Evolutionary conservation across 2,329 filamentous ascomycete genomes (phyloP).

Genomic region (Fusarium sp.): DNA sequence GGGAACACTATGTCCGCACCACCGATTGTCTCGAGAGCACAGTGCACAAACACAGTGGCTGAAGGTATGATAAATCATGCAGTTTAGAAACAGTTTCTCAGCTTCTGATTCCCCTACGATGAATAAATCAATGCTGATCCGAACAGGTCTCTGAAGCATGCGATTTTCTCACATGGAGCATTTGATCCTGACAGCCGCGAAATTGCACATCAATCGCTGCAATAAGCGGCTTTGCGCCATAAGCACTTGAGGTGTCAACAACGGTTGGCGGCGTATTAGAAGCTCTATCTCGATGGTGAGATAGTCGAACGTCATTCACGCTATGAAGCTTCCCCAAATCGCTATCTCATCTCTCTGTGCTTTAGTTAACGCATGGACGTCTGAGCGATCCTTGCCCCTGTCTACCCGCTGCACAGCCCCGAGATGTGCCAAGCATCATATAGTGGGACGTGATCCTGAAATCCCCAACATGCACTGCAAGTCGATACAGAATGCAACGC

Average conservation of each 20-base stretch:
- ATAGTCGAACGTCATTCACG: constrained; percentile 33
- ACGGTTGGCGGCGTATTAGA: constrained; percentile 15
- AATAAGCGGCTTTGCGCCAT: constrained; percentile 16
- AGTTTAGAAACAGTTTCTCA: constrained; percentile 12
- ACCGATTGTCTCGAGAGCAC: not conserved
- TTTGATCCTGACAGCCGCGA: not conserved
- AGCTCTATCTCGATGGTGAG: constrained; percentile 16
- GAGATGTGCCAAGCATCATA: constrained; percentile 43
- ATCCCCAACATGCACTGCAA: constrained; percentile 38
- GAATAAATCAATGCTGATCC: not conserved
- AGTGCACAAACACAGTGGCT: constrained; percentile 18
- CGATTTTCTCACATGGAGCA: not conserved
- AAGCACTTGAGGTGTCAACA: constrained; percentile 32
- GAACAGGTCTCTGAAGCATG: constrained; percentile 5
- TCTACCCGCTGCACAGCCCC: constrained; percentile 49
- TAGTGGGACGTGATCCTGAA: constrained; percentile 36
- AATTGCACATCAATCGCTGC: not conserved
- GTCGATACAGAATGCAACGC: constrained; percentile 4
- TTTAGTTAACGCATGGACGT: constrained; percentile 22
- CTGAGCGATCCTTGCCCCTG: constrained; percentile 39
- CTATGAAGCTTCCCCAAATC: constrained; percentile 36
- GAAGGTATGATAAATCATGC: constrained; percentile 7
- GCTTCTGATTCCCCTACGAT: constrained; percentile 5
- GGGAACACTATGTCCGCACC: constrained; percentile 38
- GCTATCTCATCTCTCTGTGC: constrained; percentile 26